Base-by-base conservation (phyloP, 176 grass and related monocot genomes). In the Elaeis guineensis region DNA sequence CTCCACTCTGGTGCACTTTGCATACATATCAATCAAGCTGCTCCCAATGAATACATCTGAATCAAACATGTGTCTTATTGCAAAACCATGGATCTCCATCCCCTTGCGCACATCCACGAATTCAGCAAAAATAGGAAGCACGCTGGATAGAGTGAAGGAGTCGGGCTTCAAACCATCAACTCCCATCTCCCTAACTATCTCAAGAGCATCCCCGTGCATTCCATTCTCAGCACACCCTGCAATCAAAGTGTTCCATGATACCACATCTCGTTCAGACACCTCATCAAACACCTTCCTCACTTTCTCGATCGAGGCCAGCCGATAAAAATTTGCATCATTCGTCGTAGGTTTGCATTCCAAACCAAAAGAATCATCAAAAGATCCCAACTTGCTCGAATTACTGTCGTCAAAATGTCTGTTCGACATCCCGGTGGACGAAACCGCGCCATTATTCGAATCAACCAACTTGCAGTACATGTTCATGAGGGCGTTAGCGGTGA, bases 1-100 rank as follows among this genome's bases (percentile, higher is more conserved):
- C 67, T 85, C 78, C 0, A 65, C 74, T 24, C 55, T 16, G 14
- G 67, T 79, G 75, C 81, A 89, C 4, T 85, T 89, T 0, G 78
- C 74, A 5, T 89, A 85, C 78, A 89, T 89, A 32, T 89, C 55
- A 39, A 89, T 89, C 78, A 89, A 75, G 78, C 81, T 75, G 20
- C 86, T 89, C 25, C 78, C 86, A 18, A 85, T 49, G 21, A 78
- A 85, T 2, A 82, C 67, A 53, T 89, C 86, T 8, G 49, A 59
- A 6, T 65, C 59, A 62, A 79, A 49, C 3, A 62, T 71, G 59
- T 85, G 77, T 54, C 82, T 79, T 53, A 80, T 25, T 0, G 75
- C 70, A 76, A 81, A 89, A 17, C 81, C 78, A 69, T 89, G 81
- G 20, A 79, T 72, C 72, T 78, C 75, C 78, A 65, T 81, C 21